Conservation (phyloP, 306 rosid species). For the Delonix regia region DNA sequence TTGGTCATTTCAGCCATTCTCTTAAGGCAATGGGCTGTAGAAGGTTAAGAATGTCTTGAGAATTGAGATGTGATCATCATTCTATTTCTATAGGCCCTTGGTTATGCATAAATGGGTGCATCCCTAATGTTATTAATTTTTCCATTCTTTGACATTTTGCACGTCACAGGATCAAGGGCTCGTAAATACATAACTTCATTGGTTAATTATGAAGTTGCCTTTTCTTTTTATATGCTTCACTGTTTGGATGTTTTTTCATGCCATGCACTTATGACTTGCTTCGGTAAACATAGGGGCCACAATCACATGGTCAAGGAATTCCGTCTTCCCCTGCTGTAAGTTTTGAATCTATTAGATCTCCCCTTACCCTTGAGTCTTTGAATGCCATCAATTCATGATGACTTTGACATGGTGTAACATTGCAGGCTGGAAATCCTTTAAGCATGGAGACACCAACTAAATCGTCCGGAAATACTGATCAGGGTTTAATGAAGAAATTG, state of each 20-base stretch:
- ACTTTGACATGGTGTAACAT: conserved; percentile 34
- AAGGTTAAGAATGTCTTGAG: conserved; percentile 3
- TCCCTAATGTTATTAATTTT: conserved; percentile 19
- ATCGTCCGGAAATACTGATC: conserved; percentile 75
- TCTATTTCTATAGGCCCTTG: background rate
- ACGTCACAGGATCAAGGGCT: conserved; percentile 25
- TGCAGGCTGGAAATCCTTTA: conserved; percentile 69
- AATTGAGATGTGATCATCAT: background rate
- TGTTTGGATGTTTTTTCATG: conserved; percentile 13
- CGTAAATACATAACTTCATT: background rate
- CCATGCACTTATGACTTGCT: conserved; percentile 25
- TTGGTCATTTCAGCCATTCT: conserved; percentile 23
- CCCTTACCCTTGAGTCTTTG: conserved; percentile 2
- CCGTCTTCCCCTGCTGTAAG: conserved; percentile 82
- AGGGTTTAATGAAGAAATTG: conserved; percentile 72
- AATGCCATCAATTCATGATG: conserved; percentile 19
- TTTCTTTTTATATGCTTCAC: background rate
- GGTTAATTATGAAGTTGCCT: background rate
- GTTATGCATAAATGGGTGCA: background rate
- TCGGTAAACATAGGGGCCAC: conserved; percentile 59
- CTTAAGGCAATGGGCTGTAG: background rate
- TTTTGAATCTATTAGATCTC: conserved; percentile 25
- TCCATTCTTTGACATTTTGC: conserved; percentile 21
- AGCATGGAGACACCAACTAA: conserved; percentile 74
- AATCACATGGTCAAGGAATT: conserved; percentile 70